Evolutionary conservation across 768 basidiomycete genomes (phyloP), one percentile per base, ranked within the genome.

Genomic region (Hemileccinum impolitum): DNA sequence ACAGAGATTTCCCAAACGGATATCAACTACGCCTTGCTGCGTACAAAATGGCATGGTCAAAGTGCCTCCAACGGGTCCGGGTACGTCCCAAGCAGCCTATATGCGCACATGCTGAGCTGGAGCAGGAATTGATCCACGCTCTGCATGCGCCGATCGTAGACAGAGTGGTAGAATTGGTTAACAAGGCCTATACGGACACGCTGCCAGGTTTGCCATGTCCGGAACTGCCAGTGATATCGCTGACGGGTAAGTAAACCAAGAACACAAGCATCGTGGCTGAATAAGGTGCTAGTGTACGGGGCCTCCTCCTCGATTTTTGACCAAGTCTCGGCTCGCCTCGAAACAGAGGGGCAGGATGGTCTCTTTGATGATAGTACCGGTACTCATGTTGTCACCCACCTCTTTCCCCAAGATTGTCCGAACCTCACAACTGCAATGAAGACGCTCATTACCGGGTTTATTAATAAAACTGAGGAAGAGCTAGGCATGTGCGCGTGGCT

Each of bases 141-240:
- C 58, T 87, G 12, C 75, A 84, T 53, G 69, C 64, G 0, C 76
- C 81, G 0, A 68, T 81, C 9, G 75, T 77, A 5, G 62, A 70
- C 4, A 68, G 67, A 12, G 69, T 86, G 13, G 65, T 73, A 6
- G 53, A 73, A 1, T 59, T 74, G 41, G 71, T 87, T 13, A 56
- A 65, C 26, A 59, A 55, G 3, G 75, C 81, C 7, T 79, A 83
- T 54, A 56, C 60, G 0, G 65, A 75, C 43, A 55, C 68, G 11
- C 65, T 85, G 0, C 76, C 77, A 8, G 79, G 80, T 3, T 62
- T 84, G n/a, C 83, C 84, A 0, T 76, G 76, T 41, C 54, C 72
- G 5, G 85, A 88, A 56, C 60, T 87, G 6, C 83, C 85, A 3
- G 76, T 81, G 6, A 70, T 85, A 43, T 70, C 76, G 0, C 70